phyloP scores from a whole-genome alignment of 768 basidiomycete species.

The Gloeostereum incarnatum region DNA sequence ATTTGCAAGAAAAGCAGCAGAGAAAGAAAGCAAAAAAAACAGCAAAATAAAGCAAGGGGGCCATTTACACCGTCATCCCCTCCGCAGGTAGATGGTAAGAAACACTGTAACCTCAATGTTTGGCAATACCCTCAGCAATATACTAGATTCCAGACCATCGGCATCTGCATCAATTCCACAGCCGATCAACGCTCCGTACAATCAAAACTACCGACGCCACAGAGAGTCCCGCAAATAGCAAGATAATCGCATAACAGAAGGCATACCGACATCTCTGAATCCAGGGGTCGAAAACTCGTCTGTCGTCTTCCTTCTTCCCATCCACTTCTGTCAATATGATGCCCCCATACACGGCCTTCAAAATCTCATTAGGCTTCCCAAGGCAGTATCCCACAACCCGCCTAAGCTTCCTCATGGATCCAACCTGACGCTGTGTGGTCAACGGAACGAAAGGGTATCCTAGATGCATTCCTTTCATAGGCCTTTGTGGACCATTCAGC shows the following conservation, averaged over 20 bases:
- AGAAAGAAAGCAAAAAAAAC: background rate
- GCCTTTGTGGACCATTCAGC: slow-evolving; percentile 33
- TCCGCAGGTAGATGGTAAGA: background rate
- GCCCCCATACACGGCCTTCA: slow-evolving; percentile 36
- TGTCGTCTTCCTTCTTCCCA: slow-evolving; percentile 32
- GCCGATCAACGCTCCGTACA: no score
- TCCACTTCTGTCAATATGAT: slow-evolving; percentile 31
- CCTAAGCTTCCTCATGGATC: slow-evolving; percentile 10
- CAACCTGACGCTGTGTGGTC: slow-evolving; percentile 14
- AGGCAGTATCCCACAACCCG: slow-evolving; percentile 23
- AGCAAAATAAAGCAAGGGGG: background rate
- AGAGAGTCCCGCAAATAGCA: slow-evolving; percentile 6
- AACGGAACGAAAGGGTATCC: slow-evolving; percentile 53
- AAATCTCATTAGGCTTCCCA: slow-evolving; percentile 31
- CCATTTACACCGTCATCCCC: slow-evolving; percentile 1
- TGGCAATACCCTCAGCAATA: no score
- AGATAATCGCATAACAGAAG: slow-evolving; percentile 29
- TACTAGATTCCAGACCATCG: no score
- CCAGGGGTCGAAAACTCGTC: slow-evolving; percentile 50
- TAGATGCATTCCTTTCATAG: slow-evolving; percentile 35
- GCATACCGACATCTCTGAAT: slow-evolving; percentile 49
- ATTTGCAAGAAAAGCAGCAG: background rate
- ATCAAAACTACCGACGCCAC: slow-evolving; percentile 5
- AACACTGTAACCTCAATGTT: no score
- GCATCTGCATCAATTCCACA: no score